Base-by-base conservation (phyloP, 371 early-diverging fungal species). In the Apophysomyces trapeziformis region DNA sequence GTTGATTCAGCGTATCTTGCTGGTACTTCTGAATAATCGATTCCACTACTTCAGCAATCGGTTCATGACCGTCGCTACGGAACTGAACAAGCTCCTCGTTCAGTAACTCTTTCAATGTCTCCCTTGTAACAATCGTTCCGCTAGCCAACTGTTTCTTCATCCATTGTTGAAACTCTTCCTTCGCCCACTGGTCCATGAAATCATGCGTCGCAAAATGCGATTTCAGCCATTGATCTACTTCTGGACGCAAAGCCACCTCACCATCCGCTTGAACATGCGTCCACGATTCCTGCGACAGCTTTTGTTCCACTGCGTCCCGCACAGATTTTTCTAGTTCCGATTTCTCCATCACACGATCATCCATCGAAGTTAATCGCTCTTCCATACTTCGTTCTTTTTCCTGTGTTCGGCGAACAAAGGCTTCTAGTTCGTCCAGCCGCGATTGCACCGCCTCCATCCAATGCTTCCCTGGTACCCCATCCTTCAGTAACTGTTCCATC, bases 1-100 rank as follows among this genome's bases (percentile, higher is more conserved):
- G 84, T 21, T 13, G 6, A 14, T 35, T 36, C 14, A 57, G 13
- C 9, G n/a, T 21, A 38, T 63, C 64, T 16, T 63, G 54, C 13
- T 63, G 64, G 26, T 63, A 56, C 35, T 38, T 4, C 13, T 63
- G 39, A 11, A 63, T 13, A 2, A 56, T 38, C 3, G 37, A 36
- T 2, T 63, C 56, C 6, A 63, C 56, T 8, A 50, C 16, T 9
- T 9, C 21, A 16, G 54, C n/a, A 21, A n/a, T 11, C 9, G 54
- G 21, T 21, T 50, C 54, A 26, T 11, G 54, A 50, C 21, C 54
- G 0, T 4, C 9, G 9, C 21, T n/a, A 26, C 21, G 18, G 21
- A 50, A 9, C 16, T 26, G 54, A 5, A 5, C 21, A 8, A 50
- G 16, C 11, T 50, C 54, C n/a, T 50, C 54, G 9, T 16, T 50